phyloP scores from a whole-genome alignment of 2,329 filamentous ascomycete genomes.

The Colletotrichum camelliae region DNA sequence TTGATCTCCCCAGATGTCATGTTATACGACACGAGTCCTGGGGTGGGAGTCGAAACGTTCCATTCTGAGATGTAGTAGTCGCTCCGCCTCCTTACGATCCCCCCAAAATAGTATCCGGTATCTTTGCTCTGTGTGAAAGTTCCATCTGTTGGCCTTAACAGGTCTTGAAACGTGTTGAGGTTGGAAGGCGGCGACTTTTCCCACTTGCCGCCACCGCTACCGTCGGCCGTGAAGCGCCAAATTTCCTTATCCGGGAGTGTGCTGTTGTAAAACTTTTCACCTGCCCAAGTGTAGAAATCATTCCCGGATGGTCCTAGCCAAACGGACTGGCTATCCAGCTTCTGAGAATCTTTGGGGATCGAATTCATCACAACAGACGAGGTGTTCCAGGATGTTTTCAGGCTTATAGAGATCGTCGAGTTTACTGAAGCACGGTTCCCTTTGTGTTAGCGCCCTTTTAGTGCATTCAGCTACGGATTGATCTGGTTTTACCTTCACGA shows the following conservation, averaged over 20 bases:
- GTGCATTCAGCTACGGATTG: not conserved
- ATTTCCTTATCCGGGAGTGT: constrained; percentile 29
- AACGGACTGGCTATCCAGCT: constrained; percentile 33
- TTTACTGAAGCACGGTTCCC: constrained; percentile 26
- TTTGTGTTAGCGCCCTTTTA: not conserved
- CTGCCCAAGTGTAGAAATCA: constrained; percentile 40
- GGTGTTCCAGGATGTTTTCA: constrained; percentile 39
- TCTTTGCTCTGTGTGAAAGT: constrained; percentile 30
- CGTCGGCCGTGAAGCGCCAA: constrained; percentile 37
- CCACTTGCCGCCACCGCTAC: constrained; percentile 38
- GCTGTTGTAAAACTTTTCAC: constrained; percentile 26
- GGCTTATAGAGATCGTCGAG: constrained; percentile 36
- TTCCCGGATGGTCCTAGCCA: constrained; percentile 34
- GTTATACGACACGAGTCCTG: constrained; percentile 36
- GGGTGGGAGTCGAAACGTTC: constrained; percentile 17
- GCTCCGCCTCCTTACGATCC: constrained; percentile 30
- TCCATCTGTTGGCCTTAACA: constrained; percentile 30
- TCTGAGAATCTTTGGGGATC: constrained; percentile 32
- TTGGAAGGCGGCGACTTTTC: constrained; percentile 24
- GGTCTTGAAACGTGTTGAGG: constrained; percentile 39
- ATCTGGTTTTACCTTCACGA: not conserved
- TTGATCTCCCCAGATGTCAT: constrained; percentile 34
- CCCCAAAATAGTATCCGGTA: constrained; percentile 37
- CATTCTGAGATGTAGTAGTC: constrained; percentile 11
- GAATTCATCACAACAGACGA: constrained; percentile 31